phyloP scores from a whole-genome alignment of 2,329 filamentous ascomycete genomes.

The Paramyrothecium sp. region DNA sequence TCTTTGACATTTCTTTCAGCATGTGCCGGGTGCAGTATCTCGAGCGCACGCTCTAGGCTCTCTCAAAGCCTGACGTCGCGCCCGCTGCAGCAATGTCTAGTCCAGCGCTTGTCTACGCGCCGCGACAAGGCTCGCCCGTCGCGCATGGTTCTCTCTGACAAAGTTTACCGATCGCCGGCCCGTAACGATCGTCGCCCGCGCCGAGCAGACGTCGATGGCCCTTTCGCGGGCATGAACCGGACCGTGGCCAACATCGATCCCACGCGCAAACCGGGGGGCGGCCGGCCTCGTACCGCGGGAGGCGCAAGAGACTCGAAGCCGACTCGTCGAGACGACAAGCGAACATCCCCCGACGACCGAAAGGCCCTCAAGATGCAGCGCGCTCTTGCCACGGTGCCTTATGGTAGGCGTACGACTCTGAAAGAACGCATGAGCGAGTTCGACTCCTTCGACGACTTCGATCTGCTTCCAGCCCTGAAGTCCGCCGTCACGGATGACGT shows the following conservation, averaged over 20 bases:
- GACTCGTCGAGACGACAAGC: slow-evolving; percentile 29
- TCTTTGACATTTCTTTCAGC: neutral
- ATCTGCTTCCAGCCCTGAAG: slow-evolving; percentile 69
- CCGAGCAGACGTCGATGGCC: slow-evolving; percentile 41
- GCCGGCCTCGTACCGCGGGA: neutral
- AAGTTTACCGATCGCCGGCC: slow-evolving; percentile 40
- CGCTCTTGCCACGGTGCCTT: slow-evolving; percentile 72
- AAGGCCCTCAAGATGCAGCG: slow-evolving; percentile 96
- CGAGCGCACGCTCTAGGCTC: neutral
- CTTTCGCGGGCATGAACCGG: slow-evolving; percentile 57
- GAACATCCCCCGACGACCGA: slow-evolving; percentile 35
- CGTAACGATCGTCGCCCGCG: slow-evolving; percentile 32
- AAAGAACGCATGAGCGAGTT: slow-evolving; percentile 61
- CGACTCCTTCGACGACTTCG: slow-evolving; percentile 79
- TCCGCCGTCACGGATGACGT: slow-evolving; percentile 71
- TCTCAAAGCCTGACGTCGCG: slow-evolving; percentile 7
- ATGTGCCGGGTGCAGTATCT: slow-evolving; percentile 13
- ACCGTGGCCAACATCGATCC: slow-evolving; percentile 41
- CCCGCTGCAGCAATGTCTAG: slow-evolving; percentile 27
- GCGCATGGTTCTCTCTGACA: slow-evolving; percentile 58
- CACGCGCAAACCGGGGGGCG: slow-evolving; percentile 8
- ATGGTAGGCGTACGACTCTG: slow-evolving; percentile 58
- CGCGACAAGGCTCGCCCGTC: slow-evolving; percentile 41
- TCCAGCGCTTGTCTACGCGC: slow-evolving; percentile 33
- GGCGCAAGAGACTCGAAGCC: slow-evolving; percentile 17